Conservation (phyloP, 257 asterid species). For the Nemophila menziesii region DNA sequence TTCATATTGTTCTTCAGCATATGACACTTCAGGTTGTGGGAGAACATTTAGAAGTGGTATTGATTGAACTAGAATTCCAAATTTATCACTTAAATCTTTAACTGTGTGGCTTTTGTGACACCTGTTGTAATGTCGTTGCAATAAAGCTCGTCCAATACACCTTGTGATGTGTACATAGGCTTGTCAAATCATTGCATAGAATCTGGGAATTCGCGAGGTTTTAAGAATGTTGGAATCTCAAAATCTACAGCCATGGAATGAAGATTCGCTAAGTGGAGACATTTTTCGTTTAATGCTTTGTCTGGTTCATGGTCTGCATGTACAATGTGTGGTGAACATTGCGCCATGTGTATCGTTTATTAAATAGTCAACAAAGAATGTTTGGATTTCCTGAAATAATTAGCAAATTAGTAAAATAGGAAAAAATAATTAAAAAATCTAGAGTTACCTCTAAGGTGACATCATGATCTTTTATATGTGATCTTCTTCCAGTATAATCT, state of each 20-base stretch:
- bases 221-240: conserved; percentile 69
- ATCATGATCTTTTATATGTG: conserved; percentile 77
- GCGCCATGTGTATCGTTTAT: conserved; percentile 73
- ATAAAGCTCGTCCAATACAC: conserved; percentile 68
- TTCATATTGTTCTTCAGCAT: too few species aligned
- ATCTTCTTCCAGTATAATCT: conserved; percentile 84
- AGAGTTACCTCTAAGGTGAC: conserved; percentile 66
- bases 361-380: conserved; percentile 82
- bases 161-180: conserved; percentile 63
- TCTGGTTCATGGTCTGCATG: conserved; percentile 82
- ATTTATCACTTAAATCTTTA: too few species aligned
- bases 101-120: too few species aligned
- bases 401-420: conserved; percentile 1
- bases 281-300: conserved; percentile 64
- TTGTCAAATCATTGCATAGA: conserved; percentile 87
- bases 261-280: conserved; percentile 74
- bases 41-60: too few species aligned
- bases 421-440: conserved; percentile 7
- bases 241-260: conserved; percentile 98
- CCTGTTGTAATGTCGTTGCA: conserved; percentile 29
- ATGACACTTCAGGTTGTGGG: too few species aligned
- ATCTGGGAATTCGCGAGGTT: conserved; percentile 77
- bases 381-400: conserved; percentile 70
- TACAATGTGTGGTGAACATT: conserved; percentile 74
- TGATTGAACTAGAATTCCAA: too few species aligned